phyloP scores from a whole-genome alignment of 2,329 filamentous ascomycete species.

The Knufia fluminis region DNA sequence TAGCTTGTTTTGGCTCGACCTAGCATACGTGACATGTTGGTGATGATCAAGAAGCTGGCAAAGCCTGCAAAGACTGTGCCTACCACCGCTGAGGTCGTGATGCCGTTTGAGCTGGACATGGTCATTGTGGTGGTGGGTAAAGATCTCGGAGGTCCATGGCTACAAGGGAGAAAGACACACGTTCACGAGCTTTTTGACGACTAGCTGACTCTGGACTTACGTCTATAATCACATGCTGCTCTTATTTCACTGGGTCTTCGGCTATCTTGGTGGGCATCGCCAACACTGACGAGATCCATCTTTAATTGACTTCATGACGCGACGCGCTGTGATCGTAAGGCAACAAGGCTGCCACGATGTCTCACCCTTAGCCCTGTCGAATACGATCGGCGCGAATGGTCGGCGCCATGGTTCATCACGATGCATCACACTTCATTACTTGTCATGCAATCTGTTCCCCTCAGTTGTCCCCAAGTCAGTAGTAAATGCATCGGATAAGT shows the following conservation, averaged over 20 bases:
- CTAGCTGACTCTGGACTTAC: neutral
- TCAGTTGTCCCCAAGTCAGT: too few species aligned
- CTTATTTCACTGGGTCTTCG: neutral
- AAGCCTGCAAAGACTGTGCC: neutral
- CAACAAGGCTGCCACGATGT: neutral
- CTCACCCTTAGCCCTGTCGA: too few species aligned
- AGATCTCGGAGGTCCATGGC: too few species aligned
- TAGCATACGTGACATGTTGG: slow-evolving; percentile 7
- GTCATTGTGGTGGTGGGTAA: neutral
- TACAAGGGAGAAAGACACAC: neutral
- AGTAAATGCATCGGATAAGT: too few species aligned
- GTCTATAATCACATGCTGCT: neutral
- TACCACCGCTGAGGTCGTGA: neutral
- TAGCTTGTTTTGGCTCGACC: slow-evolving; percentile 1
- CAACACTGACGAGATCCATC: neutral
- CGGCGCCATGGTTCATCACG: too few species aligned
- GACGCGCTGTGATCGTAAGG: neutral
- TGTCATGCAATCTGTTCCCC: too few species aligned
- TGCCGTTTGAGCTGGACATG: neutral
- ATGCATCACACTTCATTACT: too few species aligned
- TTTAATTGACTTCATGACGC: neutral
- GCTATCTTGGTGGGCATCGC: neutral
- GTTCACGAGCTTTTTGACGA: neutral
- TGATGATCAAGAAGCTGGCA: neutral
- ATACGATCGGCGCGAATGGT: too few species aligned